Percentiles rank a stretch among this genome's conserved stretches.
phyloP scores from a whole-genome alignment of 148 eudicot species.

The Rhododendron henanense region DNA sequence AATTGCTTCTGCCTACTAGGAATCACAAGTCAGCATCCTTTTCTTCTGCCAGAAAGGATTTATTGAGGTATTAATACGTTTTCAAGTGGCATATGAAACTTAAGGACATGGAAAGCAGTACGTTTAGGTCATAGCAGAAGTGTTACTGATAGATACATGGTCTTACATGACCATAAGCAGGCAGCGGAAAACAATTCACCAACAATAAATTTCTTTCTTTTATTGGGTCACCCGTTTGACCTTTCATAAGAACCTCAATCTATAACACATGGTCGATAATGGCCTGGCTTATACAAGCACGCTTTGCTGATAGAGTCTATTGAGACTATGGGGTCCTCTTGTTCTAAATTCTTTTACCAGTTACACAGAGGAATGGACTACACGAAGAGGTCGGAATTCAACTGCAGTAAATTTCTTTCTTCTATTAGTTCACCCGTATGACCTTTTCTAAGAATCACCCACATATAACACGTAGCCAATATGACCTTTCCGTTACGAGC shows the following conservation, averaged over 20 bases:
- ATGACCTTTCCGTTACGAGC: too few species aligned
- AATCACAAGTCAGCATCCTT: neutral
- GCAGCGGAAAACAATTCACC: neutral
- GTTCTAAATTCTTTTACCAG: neutral
- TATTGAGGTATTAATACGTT: neutral
- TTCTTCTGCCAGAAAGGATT: neutral
- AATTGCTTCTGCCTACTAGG: neutral
- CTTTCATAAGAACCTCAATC: neutral
- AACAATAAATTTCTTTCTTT: neutral
- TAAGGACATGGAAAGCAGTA: neutral
- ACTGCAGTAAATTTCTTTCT: neutral
- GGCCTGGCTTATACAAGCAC: neutral
- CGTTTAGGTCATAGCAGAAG: neutral
- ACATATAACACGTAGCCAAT: too few species aligned
- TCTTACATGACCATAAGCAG: neutral
- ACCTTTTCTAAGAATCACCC: neutral
- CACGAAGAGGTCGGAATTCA: neutral
- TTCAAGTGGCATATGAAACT: neutral
- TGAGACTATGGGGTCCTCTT: neutral
- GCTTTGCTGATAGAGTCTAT: neutral
- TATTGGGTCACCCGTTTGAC: neutral
- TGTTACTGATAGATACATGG: neutral
- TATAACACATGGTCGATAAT: neutral
- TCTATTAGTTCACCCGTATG: neutral
- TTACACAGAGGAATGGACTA: neutral